Base-by-base conservation (phyloP, 305 asterid genomes). In the Fraxinus paxiana region DNA sequence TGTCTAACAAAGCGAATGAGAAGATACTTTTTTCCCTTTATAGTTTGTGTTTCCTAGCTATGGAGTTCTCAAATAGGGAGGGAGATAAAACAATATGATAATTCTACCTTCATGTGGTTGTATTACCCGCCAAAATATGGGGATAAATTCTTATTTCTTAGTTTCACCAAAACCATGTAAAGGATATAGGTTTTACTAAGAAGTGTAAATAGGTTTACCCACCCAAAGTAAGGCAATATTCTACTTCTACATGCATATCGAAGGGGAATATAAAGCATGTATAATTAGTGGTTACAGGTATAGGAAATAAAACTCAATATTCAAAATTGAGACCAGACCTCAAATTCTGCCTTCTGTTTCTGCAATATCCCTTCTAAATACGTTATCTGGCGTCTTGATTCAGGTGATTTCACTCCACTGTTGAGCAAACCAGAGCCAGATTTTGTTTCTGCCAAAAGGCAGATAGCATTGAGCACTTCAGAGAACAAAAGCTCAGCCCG, bases 401-500 rank as follows among this genome's bases (percentile, higher is more conserved):
- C 92, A 34, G 88, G 80, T 80, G 84, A 31, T 78, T 84, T 89
- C 75, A 28, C 30, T 59, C 85, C 77, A 80, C 83, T 80, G 77
- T 79, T 80, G 26, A 35, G 81, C 81, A 59, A 77, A 77, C 82
- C 81, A 43, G 70, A 48, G 51, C 89, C 86, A 54, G 80, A 78
- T 78, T 83, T 88, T 83, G 85, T 87, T 87, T 87, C 92, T 74
- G 76, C 85, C 85, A 94, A 80, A 80, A 31, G 86, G 78, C 87
- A 83, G 83, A 95, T 90, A 85, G 92, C 88, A 80, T 86, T 92
- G 75, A 87, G 88, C 78, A 92, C 93, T 85, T 95, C 97, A 30
- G 97, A 91, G 86, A 95, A 95, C 88, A 95, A 88, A 82, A 89
- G 92, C 84, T 94, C 97, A 35, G 97, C 95, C 77, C 93, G 87